phyloP scores from a whole-genome alignment of 352 stramenopile genomes.

The Pythium phragmitis region DNA sequence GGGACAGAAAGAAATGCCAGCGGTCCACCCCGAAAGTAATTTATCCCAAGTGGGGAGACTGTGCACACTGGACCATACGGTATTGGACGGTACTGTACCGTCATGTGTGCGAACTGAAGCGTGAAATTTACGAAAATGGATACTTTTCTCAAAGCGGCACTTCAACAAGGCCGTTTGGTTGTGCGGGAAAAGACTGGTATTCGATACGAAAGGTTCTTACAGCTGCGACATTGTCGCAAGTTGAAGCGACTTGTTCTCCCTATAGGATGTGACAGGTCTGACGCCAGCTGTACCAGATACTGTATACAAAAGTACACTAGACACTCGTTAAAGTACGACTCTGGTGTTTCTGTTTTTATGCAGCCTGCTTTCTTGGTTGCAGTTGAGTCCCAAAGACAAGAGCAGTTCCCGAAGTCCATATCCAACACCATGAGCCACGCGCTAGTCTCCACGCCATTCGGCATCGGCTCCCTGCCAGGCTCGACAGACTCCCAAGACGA shows the following conservation, averaged over 20 bases:
- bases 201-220: conserved; percentile 1
- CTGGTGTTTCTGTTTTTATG: conserved; percentile 2
- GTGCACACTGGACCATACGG: too few species aligned
- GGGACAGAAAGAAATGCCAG: conserved; percentile 3
- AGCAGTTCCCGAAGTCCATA: neutral
- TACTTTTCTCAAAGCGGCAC: conserved; percentile 17
- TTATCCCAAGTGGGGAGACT: neutral
- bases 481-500: conserved; percentile 18
- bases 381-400: neutral
- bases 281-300: neutral
- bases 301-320: conserved; percentile 4
- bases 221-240: neutral
- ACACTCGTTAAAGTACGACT: conserved; percentile 12
- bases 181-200: neutral
- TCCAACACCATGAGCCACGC: conserved; percentile 6
- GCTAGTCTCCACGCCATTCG: conserved; percentile 69
- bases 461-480: conserved; percentile 50
- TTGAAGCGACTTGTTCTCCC: conserved; percentile 26
- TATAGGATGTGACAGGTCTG: conserved; percentile 20
- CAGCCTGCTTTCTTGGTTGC: neutral
- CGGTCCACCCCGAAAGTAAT: neutral
- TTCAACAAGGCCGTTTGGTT: conserved; percentile 27
- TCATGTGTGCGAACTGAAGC: neutral
- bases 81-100: conserved; percentile 2
- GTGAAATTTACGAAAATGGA: conserved; percentile 12